A percentile compares a stretch with the other conserved stretches of the same genome.
Conservation (phyloP, 345 rosid species). For the Citrus medica region DNA sequence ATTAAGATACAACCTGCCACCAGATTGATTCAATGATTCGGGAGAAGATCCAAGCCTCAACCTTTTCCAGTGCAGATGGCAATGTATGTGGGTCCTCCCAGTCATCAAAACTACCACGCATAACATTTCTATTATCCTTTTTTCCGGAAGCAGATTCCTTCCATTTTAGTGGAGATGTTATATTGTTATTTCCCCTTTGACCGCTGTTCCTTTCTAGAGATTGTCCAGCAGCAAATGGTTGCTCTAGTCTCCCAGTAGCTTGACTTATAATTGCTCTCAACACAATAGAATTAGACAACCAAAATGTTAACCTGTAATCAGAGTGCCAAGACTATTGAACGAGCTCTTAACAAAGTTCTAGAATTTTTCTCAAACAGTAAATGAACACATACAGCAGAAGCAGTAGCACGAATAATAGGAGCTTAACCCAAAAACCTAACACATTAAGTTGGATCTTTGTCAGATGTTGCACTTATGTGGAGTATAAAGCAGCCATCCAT, state of each 20-base stretch:
- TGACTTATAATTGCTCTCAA: constrained; percentile 69
- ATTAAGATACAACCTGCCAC: constrained; percentile 76
- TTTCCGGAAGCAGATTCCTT: constrained; percentile 42
- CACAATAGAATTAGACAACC: constrained; percentile 84
- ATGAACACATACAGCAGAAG: background rate
- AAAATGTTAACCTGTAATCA: constrained; percentile 76
- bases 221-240: constrained; percentile 31
- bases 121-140: constrained; percentile 34
- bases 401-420: background rate
- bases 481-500: background rate
- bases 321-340: background rate
- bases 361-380: background rate
- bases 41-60: constrained; percentile 94
- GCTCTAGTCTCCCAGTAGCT: constrained; percentile 32
- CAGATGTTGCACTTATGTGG: background rate
- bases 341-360: constrained; percentile 4
- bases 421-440: background rate
- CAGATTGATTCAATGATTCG: constrained; percentile 83
- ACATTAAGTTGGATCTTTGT: background rate
- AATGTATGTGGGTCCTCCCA: constrained; percentile 65
- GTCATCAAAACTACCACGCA: constrained; percentile 30
- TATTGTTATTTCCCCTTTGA: constrained; percentile 35
- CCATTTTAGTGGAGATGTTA: constrained; percentile 55
- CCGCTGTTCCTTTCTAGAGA: constrained; percentile 28
- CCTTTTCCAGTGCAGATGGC: constrained; percentile 64